Percentiles rank a stretch among this genome's conserved stretches.
Conservation (phyloP, 208 protist genomes). For the Kentomonas sorsogonicus region DNA sequence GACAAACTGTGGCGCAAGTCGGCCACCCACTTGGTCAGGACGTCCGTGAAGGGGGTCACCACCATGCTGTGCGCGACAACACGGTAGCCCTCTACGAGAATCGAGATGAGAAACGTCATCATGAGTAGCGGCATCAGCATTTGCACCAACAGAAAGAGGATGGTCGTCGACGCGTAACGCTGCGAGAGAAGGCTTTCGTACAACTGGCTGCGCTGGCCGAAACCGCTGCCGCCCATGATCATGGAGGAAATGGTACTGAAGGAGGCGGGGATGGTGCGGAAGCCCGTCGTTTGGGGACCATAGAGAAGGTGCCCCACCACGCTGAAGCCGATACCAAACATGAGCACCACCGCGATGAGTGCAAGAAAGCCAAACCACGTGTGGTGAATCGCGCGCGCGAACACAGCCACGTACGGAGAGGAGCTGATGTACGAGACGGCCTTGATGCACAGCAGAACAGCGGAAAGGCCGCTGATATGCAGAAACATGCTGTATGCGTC, state of each 20-base stretch:
- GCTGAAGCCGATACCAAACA: conserved; percentile 8
- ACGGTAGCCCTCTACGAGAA: conserved; percentile 13
- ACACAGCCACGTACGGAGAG: too few relatives aligned
- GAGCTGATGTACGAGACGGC: too few relatives aligned
- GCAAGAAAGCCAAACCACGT: too few relatives aligned
- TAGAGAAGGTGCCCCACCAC: conserved; percentile 1
- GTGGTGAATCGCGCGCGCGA: too few relatives aligned
- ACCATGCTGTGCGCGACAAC: neutral
- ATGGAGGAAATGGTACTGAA: neutral
- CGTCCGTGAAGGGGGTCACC: conserved; percentile 3
- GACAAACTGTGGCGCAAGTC: too few relatives aligned
- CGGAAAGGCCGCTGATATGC: too few relatives aligned
- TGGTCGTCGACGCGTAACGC: neutral
- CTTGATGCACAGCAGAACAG: too few relatives aligned
- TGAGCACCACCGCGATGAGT: too few relatives aligned
- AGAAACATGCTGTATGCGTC: too few relatives aligned
- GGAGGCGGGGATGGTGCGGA: neutral
- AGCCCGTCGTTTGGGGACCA: conserved; percentile 6
- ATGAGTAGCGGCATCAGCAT: neutral
- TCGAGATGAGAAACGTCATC: conserved; percentile 1
- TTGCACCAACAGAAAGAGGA: neutral
- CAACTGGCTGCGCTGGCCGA: neutral
- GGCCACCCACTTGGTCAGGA: conserved; percentile 11
- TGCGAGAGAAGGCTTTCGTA: neutral
- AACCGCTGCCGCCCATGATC: conserved; percentile 5